These are phyloP conservation scores for Suhomyces chickasaworum DNA, from an alignment of 1,139 yeast species.

Conservation along the genomic window DNA sequence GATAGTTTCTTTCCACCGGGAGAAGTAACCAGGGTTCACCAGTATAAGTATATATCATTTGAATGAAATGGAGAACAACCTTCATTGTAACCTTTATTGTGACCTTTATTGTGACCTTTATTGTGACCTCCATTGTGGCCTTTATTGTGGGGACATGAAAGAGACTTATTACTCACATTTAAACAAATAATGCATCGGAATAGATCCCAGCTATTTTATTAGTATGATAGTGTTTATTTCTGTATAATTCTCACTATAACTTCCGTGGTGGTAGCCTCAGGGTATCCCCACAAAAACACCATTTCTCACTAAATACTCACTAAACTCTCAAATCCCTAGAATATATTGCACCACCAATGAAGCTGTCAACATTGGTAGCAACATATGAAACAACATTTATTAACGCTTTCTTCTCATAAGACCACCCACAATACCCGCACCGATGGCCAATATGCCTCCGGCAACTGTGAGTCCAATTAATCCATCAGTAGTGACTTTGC, in stretches of 20 bases:
- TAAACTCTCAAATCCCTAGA: background rate
- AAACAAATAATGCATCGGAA: too few relatives aligned
- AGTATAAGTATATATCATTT: too few relatives aligned
- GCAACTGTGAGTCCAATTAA: constrained; percentile 84
- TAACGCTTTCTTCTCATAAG: constrained; percentile 46
- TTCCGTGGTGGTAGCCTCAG: background rate
- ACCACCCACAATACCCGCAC: constrained; percentile 67
- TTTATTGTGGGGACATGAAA: too few relatives aligned
- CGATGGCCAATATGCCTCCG: constrained; percentile 82
- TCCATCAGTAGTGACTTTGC: constrained; percentile 83
- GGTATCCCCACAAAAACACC: background rate
- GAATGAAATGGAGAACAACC: too few relatives aligned
- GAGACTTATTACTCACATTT: too few relatives aligned
- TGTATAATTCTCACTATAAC: background rate
- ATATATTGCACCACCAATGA: background rate
- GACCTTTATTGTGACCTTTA: too few relatives aligned
- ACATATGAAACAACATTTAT: background rate
- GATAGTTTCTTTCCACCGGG: too few relatives aligned
- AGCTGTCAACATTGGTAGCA: background rate
- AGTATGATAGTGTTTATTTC: background rate
- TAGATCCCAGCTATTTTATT: background rate
- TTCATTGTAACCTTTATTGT: too few relatives aligned
- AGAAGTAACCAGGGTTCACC: too few relatives aligned
- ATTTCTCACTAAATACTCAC: background rate
- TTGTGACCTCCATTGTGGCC: too few relatives aligned